These are phyloP conservation scores for Basidiobolus meristosporus DNA, from an alignment of 371 early-diverging fungal species.

Conservation along the genomic window DNA sequence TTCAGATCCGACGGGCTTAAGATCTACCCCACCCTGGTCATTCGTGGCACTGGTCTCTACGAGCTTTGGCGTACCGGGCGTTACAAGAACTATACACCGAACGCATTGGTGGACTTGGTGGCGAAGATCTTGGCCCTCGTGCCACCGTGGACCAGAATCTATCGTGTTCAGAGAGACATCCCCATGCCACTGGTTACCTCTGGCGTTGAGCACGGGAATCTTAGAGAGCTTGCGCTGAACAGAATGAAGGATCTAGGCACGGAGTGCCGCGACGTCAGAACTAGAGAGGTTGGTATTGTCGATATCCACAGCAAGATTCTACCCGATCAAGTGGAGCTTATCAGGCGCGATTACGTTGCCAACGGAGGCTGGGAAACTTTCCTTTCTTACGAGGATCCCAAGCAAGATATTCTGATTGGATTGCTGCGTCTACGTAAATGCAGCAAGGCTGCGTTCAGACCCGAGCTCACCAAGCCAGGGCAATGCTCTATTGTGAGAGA, in stretches of 20 bases:
- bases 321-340: conserved; percentile 90
- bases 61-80: conserved; percentile 98
- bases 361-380: conserved; percentile 99
- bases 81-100: conserved; percentile 98
- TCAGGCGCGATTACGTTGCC: conserved; percentile 97
- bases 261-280: conserved; percentile 97
- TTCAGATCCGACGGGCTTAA: conserved; percentile 99
- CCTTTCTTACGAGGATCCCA: conserved; percentile 96
- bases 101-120: conserved; percentile 93
- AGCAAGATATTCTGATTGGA: conserved; percentile 96
- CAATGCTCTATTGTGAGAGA: conserved; percentile 94
- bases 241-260: conserved; percentile 97
- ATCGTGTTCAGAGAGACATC: conserved; percentile 98
- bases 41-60: conserved; percentile 98
- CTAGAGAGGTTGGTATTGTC: conserved; percentile 98
- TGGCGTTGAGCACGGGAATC: conserved; percentile 98
- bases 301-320: conserved; percentile 94
- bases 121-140: conserved; percentile 94
- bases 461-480: conserved; percentile 64
- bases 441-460: conserved; percentile 76
- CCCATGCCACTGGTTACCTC: conserved; percentile 99
- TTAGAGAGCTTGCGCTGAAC: conserved; percentile 93
- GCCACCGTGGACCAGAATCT: conserved; percentile 99
- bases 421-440: conserved; percentile 94
- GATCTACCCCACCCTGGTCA: conserved; percentile 98